Evolutionary conservation across 805 yeast genomes (phyloP), one percentile per base, ranked within the genome.

Genomic region (Saturnispora dispora): DNA sequence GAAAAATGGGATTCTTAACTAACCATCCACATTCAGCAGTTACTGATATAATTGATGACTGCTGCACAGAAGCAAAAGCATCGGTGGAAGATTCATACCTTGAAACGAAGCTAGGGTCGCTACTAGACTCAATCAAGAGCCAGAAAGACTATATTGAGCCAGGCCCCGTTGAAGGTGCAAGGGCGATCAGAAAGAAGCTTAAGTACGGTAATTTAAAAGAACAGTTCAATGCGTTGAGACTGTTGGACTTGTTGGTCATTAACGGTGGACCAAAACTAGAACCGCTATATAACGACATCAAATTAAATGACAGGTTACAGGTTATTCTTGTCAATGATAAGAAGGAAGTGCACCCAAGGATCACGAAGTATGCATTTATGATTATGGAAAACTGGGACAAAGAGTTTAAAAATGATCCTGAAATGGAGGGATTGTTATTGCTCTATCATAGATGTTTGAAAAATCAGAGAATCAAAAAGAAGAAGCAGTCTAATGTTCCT

Each of bases 151-250:
- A 41, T 13, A 18, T 47, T 17, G 67, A 63, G 47, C 63, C 65
- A 1, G 75, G 82, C 6, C 71, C 82, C 47, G 66, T 73, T 33
- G 99, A 93, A 64, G 91, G 95, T 2, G 97, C 97, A 0, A 74
- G 98, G 42, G 95, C 96, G 1, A 70, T 93, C 22, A 76, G 99
- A 47, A 93, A 93, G 72, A 81, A 82, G 60, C 70, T 93, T 62
- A 93, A 95, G 68, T 85, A 91, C 62, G 98, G 97, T n/a, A 61
- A 73, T 2, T 63, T 67, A 4, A 67, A 70, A 18, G 84, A 83
- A 57, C 95, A 87, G 63, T 59, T 76, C 49, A 77, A 86, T 45
- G 85, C 95, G 0, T 65, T 89, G 55, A 60, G 63, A 47, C 52
- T 84, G 11, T 65, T 82, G 39, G 86, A 85, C 58, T 68, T 78